phyloP scores from a whole-genome alignment of 331 rosid genomes.

The Telfairia occidentalis region DNA sequence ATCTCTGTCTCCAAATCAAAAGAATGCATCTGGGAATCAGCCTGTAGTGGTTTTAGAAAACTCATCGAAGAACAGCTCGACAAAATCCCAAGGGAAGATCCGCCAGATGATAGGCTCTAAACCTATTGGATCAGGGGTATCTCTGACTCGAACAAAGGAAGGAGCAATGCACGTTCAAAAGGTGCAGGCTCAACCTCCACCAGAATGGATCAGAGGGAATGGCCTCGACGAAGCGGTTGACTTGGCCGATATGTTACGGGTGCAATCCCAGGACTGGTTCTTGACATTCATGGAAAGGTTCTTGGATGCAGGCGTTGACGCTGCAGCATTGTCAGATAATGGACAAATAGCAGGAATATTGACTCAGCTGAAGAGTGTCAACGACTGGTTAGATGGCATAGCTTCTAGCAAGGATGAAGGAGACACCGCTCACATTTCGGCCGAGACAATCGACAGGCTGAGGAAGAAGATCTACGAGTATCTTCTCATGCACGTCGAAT shows the following conservation, averaged over 20 bases:
- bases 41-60: conserved; percentile 54
- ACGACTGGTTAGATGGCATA: conserved; percentile 77
- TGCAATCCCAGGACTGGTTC: conserved; percentile 71
- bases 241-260: conserved; percentile 48
- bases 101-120: conserved; percentile 37
- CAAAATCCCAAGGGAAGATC: conserved; percentile 41
- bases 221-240: conserved; percentile 58
- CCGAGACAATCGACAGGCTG: conserved; percentile 55
- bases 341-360: conserved; percentile 87
- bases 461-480: conserved; percentile 84
- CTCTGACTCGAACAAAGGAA: conserved; percentile 43
- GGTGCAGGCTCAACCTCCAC: conserved; percentile 40
- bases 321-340: conserved; percentile 51
- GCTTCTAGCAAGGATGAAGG: conserved; percentile 37
- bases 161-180: conserved; percentile 34
- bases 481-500: conserved; percentile 87
- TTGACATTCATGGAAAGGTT: conserved; percentile 73
- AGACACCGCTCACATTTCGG: conserved; percentile 34
- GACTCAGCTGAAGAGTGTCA: conserved; percentile 84
- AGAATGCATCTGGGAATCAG: conserved; percentile 36
- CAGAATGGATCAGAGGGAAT: conserved; percentile 67
- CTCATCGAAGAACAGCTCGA: conserved; percentile 37
- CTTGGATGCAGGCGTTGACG: conserved; percentile 64
- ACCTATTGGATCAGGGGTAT: conserved; percentile 34
- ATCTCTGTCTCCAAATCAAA: conserved; percentile 44